Base-by-base conservation (phyloP, 2,329 filamentous ascomycete species). In the Colletotrichum aenigma region DNA sequence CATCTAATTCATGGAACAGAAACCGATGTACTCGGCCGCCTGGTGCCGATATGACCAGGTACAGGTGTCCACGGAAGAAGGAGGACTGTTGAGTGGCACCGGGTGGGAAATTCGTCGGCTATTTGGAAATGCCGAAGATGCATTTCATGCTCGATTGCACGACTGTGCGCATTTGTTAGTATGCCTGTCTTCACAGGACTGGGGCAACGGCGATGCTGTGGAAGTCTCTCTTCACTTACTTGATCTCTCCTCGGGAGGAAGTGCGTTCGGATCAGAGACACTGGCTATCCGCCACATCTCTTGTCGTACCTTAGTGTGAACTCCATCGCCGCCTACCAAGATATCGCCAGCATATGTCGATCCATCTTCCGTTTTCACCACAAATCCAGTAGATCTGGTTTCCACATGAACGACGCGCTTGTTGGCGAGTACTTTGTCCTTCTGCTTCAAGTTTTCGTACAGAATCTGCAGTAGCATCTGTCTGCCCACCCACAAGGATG, bases 251-350 rank as follows among this genome's bases (percentile, higher is more conserved):
- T 77, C 66, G 0, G 26, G 43, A 0, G 77, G 43, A 34, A 83
- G 82, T 24, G 78, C 79, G 5, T 78, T 80, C 2, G 80, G 78
- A 18, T 79, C 61, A 1, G 76, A 68, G 43, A 79, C 72, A 28
- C 78, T 65, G 6, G 64, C 80, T 3, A 80, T 72, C 6, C 79
- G 76, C 48, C 66, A 74, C 81, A 83, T 83, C 36, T 85, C 82
- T 6, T 77, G 52, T 2, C 86, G 78, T 1, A 85, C 80, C 0
- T 71, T 76, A 75, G 86, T 87, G 69, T 86, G 81, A n/a, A 87
- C 81, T 2, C 86, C 86, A 38, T 87, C 86, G 1, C 83, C 82
- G 0, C 86, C 85, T 0, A 87, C 79, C 0, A 87, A 73, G 0
- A 87, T 78, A 18, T 83, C 80, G 1, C 84, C 86, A 2, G 76